phyloP scores from a whole-genome alignment of 2,329 filamentous ascomycete species.

The Daldinia eschscholtzii region DNA sequence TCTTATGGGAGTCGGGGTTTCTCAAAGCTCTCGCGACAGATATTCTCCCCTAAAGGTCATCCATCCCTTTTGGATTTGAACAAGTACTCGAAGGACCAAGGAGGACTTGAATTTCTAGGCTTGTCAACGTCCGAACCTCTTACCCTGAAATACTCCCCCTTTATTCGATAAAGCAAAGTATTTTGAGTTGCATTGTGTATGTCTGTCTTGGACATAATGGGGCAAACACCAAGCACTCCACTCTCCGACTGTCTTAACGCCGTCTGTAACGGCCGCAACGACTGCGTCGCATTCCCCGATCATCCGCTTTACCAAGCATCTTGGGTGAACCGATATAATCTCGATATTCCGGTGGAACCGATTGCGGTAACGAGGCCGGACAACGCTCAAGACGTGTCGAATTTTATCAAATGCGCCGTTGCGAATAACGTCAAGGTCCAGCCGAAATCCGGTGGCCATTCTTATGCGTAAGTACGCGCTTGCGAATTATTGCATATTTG shows the following conservation, averaged over 20 bases:
- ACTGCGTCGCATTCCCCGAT: constrained; percentile 62
- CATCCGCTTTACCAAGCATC: constrained; percentile 59
- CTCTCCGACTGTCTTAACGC: constrained; percentile 61
- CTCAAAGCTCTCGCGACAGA: constrained; percentile 17
- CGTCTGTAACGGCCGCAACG: constrained; percentile 60
- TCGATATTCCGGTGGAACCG: constrained; percentile 64
- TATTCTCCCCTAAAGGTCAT: background rate
- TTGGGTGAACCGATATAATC: constrained; percentile 68
- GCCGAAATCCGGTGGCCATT: constrained; percentile 74
- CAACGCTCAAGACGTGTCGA: constrained; percentile 66
- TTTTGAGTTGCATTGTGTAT: constrained; percentile 18
- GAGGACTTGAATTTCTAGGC: constrained; percentile 7
- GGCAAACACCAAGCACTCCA: constrained; percentile 57
- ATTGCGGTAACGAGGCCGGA: constrained; percentile 68
- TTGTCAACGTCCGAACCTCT: constrained; percentile 2
- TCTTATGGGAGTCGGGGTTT: constrained; percentile 29
- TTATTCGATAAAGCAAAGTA: constrained; percentile 8
- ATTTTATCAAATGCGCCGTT: constrained; percentile 69
- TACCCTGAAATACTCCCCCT: constrained; percentile 15
- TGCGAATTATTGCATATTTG: background rate
- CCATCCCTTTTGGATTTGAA: background rate
- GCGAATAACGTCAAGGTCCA: constrained; percentile 66
- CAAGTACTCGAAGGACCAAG: constrained; percentile 5
- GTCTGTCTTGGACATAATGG: constrained; percentile 54
- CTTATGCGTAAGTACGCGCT: constrained; percentile 64